These are phyloP conservation scores for Begonia loranthoides DNA, from an alignment of 306 rosid species.

Conservation along the genomic window DNA sequence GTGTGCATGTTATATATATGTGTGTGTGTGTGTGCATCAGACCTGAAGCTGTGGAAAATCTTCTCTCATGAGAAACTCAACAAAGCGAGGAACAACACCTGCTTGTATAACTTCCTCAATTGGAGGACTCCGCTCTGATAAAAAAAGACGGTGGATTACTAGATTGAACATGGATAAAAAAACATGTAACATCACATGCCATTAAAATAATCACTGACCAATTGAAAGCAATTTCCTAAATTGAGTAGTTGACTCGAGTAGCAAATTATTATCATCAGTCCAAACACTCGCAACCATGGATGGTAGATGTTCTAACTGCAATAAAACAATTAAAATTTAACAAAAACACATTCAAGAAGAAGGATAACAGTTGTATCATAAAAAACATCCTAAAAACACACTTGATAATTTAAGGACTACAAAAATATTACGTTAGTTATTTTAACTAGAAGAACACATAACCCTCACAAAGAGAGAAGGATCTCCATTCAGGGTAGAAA, in stretches of 20 bases:
- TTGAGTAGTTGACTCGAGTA: not conserved
- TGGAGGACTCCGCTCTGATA: not conserved
- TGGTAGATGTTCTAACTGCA: not conserved
- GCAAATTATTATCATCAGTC: not conserved
- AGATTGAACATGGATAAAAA: not conserved
- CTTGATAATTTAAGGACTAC: not conserved
- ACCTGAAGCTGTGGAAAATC: conserved; percentile 4
- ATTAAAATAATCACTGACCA: not conserved
- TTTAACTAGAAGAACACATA: too few species aligned
- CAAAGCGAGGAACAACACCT: not conserved
- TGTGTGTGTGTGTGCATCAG: too few species aligned
- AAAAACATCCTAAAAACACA: not conserved
- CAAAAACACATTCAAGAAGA: not conserved
- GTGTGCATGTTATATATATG: not conserved
- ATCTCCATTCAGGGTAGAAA: too few species aligned
- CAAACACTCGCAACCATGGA: not conserved
- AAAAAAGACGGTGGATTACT: not conserved
- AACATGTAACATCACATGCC: not conserved
- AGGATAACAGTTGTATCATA: not conserved
- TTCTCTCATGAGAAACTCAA: not conserved
- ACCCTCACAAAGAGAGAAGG: too few species aligned
- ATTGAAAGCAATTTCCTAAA: not conserved
- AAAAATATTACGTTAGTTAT: too few species aligned
- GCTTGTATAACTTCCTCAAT: conserved; percentile 1
- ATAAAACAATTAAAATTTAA: not conserved